phyloP scores from a whole-genome alignment of 257 asterid species.

The Lithospermum erythrorhizon region DNA sequence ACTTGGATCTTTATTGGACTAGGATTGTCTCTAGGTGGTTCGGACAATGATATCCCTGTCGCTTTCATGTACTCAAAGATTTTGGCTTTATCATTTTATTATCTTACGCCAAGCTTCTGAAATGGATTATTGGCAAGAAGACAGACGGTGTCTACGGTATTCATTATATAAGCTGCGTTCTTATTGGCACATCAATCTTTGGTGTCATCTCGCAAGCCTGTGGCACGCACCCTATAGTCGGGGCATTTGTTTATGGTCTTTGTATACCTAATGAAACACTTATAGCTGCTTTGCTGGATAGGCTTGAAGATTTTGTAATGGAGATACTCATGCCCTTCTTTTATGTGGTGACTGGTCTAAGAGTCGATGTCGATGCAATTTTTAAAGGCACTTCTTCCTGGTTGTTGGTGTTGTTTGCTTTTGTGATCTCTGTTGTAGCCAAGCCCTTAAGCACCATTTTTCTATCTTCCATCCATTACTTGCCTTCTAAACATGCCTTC shows the following conservation, averaged over 20 bases:
- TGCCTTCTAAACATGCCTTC: constrained; percentile 39
- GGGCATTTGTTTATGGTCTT: constrained; percentile 75
- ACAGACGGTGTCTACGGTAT: constrained; percentile 82
- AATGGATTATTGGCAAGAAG: constrained; percentile 49
- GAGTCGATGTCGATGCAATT: constrained; percentile 37
- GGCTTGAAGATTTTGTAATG: constrained; percentile 61
- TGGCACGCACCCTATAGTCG: constrained; percentile 92
- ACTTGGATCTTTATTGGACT: constrained; percentile 60
- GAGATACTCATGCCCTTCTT: constrained; percentile 78
- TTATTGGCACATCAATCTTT: constrained; percentile 36
- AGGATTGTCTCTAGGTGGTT: constrained; percentile 30
- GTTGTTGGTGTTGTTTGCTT: constrained; percentile 17
- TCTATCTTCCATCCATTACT: constrained; percentile 22
- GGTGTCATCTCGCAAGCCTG: constrained; percentile 51
- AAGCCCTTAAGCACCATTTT: constrained; percentile 40
- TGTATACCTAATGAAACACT: constrained; percentile 63
- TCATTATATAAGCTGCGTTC: constrained; percentile 56
- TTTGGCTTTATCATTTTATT: constrained; percentile 30
- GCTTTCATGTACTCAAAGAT: constrained; percentile 30
- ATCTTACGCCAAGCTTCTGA: constrained; percentile 49
- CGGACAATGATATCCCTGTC: constrained; percentile 26
- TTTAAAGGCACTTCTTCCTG: constrained; percentile 4
- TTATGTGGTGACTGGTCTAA: constrained; percentile 65
- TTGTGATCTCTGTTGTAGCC: constrained; percentile 26
- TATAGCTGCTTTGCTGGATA: constrained; percentile 52